phyloP scores from a whole-genome alignment of 345 rosid species.

The rapeseed (Brassica napus) region Da-Ae NC_063451.1:590501-591000 shows the following conservation, averaged over 20 bases:
- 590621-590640: neutral
- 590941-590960: too few relatives aligned
- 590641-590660: neutral
- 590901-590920: too few relatives aligned
- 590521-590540: conserved; percentile 7
- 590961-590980: too few relatives aligned
- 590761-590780: neutral
- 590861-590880: too few relatives aligned
- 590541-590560: neutral
- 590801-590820: too few relatives aligned
- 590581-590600: neutral
- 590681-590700: neutral
- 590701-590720: neutral
- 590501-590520: neutral
- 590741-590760: neutral
- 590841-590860: too few relatives aligned
- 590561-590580: neutral
- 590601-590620: neutral
- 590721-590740: neutral
- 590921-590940: too few relatives aligned
- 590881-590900: too few relatives aligned
- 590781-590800: too few relatives aligned
- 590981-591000: too few relatives aligned
- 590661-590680: neutral
- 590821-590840: too few relatives aligned